A percentile compares a stretch with the other conserved stretches of the same genome.
Conservation (phyloP, 352 stramenopile genomes). For the Aphanomyces cochlioides region DNA sequence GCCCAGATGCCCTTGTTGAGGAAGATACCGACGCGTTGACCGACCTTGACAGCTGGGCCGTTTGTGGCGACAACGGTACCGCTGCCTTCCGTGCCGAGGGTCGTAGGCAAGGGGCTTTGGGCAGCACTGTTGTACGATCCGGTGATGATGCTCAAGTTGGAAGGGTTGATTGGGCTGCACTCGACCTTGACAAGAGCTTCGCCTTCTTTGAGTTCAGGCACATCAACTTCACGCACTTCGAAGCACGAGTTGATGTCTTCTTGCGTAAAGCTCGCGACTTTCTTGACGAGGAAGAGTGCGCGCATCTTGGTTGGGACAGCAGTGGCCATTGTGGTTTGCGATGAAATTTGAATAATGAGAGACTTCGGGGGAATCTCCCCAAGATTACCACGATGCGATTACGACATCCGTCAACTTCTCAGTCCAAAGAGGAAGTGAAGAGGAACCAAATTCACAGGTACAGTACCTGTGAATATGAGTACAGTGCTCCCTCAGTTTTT, state of each 20-base stretch:
- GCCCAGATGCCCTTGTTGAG: slow-evolving; percentile 27
- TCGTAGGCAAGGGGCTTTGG: slow-evolving; percentile 15
- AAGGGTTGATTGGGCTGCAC: slow-evolving; percentile 35
- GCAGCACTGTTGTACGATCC: background rate
- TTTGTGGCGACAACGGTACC: slow-evolving; percentile 31
- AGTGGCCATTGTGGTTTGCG: background rate
- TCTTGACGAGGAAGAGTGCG: slow-evolving; percentile 28
- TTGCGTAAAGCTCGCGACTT: slow-evolving; percentile 26
- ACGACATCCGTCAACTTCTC: background rate
- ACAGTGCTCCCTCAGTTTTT: too few species aligned
- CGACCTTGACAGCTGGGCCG: slow-evolving; percentile 28
- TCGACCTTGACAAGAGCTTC: slow-evolving; percentile 36
- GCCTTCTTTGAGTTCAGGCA: slow-evolving; percentile 29
- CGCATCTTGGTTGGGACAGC: slow-evolving; percentile 26
- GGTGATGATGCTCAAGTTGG: slow-evolving; percentile 28
- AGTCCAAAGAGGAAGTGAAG: too few species aligned
- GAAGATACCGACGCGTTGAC: slow-evolving; percentile 30
- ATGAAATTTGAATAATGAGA: background rate
- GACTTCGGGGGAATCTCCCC: background rate
- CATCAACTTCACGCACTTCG: slow-evolving; percentile 30
- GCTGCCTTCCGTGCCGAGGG: slow-evolving; percentile 30
- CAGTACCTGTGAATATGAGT: too few species aligned
- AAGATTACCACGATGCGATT: too few species aligned
- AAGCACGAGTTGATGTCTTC: slow-evolving; percentile 26
- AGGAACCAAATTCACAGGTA: too few species aligned